Base-by-base conservation (phyloP, 257 asterid genomes). In the Salvia hispanica region DNA sequence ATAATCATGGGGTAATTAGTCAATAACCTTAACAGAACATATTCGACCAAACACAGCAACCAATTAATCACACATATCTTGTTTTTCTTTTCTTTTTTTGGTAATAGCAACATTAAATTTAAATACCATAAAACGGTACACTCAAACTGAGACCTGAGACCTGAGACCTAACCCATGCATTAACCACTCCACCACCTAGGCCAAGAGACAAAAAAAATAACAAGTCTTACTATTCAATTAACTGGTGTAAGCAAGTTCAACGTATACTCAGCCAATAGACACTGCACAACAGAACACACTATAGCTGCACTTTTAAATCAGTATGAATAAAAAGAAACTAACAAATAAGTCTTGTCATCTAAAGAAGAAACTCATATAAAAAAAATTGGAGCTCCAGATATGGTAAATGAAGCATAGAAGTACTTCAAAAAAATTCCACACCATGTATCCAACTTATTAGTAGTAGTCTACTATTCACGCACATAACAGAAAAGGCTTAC, bases 401-500 rank as follows among this genome's bases (percentile, higher is more conserved):
- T 4, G 34, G 8, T 44, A 43, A 12, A 34, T 12, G 9, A 67
- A 62, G 65, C 16, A 9, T 45, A 48, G 18, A 18, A 37, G 50
- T 61, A 25, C 15, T 33, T 48, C 52, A 46, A 11, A 66, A 47
- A 52, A 40, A 37, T 10, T 39, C 50, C 54, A 25, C 3, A 50
- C 43, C 13, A 58, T 9, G 64, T 13, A 42, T 40, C 21, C 53
- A 50, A 58, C 64, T 18, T 46, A 52, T 37, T 14, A 62, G 31
- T 14, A 62, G 31, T 1, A 47, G 44, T 55, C 15, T 61, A 40
- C 48, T 37, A 46, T 8, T 9, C 69, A 65, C 66, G 13, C 64
- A 62, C 70, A 45, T 21, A 65, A 70, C 31, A 59, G 45, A 62
- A 69, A 36, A 68, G 58, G 55, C 36, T 53, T 11, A 40, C 36